Evolutionary conservation across 2,329 filamentous ascomycete species (phyloP), one percentile per base, ranked within the genome.

Genomic region (Aspergillus sp.): DNA sequence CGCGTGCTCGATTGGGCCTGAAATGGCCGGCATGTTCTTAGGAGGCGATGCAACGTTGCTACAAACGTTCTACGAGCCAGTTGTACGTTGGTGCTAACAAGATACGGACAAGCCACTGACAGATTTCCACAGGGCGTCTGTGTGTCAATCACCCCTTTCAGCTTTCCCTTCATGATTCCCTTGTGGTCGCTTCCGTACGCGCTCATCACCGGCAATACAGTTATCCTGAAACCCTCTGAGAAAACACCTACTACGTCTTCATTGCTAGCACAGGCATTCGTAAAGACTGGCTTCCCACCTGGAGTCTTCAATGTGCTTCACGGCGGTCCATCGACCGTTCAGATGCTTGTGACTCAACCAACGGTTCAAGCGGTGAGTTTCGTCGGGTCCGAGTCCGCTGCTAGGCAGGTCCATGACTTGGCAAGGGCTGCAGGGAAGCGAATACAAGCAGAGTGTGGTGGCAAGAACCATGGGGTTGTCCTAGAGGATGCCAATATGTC

Each of bases 401-500:
- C 86, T 38, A 85, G 88, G 69, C 88, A 88, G 75, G 88, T 89
- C 73, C 88, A 83, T 77, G 78, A 81, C 49, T 83, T 85, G 49
- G 84, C 81, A 6, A 84, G 83, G 7, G 85, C 84, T 63, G 84
- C 87, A 52, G 86, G 86, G 60, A 89, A 88, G 77, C 83, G 86
- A 62, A 83, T 87, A 10, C 86, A 89, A 71, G 86, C 86, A 66
- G 88, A 89, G 74, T 74, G 88, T 57, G 86, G 86, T 15, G 86
- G 86, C 7, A 89, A 89, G 80, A 89, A 89, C 76, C 86, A 89
- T 71, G 86, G 85, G 38, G 84, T 85, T 47, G 80, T 89, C 15
- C 77, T 88, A 27, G 86, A 86, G 2, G 86, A 89, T 72, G 84
- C 82, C 77, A 86, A 88, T 78, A 88, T 87, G 81, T 87, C 87